Evolutionary conservation across 257 asterid genomes (phyloP).

Genomic region (Nicotiana otophora): DNA sequence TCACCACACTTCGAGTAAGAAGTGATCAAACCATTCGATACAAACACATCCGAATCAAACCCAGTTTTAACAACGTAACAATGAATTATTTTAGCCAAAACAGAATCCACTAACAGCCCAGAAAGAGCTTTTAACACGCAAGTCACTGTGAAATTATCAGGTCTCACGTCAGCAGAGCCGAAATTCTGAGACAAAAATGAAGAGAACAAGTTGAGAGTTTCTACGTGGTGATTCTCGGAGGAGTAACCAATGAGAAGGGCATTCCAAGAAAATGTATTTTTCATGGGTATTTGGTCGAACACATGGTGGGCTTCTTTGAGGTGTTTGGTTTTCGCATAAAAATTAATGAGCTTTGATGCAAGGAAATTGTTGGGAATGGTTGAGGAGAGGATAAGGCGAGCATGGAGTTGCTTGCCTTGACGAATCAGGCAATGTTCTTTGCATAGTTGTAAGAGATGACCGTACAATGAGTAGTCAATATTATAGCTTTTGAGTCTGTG

Average conservation of each 20-base stretch:
- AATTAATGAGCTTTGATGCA: constrained; percentile 68
- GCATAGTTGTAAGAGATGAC: constrained; percentile 59
- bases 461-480: constrained; percentile 49
- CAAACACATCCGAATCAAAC: constrained; percentile 57
- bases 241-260: constrained; percentile 73
- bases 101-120: constrained; percentile 33
- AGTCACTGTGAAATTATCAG: constrained; percentile 63
- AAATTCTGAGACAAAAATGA: constrained; percentile 17
- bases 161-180: constrained; percentile 29
- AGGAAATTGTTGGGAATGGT: constrained; percentile 58
- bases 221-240: constrained; percentile 32
- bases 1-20: constrained; percentile 67
- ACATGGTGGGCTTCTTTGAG: constrained; percentile 47
- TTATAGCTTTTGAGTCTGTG: constrained; percentile 14
- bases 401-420: constrained; percentile 72
- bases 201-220: constrained; percentile 38
- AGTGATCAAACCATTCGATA: constrained; percentile 67
- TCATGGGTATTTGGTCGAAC: constrained; percentile 72
- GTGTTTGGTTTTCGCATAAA: constrained; percentile 41
- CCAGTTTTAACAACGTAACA: constrained; percentile 52
- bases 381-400: constrained; percentile 46
- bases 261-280: constrained; percentile 67
- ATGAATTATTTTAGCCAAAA: constrained; percentile 40
- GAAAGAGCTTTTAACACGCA: constrained; percentile 70
- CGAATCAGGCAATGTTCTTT: constrained; percentile 49